Base-by-base conservation (phyloP, 768 basidiomycete genomes). In the Suillus paluster region DNA sequence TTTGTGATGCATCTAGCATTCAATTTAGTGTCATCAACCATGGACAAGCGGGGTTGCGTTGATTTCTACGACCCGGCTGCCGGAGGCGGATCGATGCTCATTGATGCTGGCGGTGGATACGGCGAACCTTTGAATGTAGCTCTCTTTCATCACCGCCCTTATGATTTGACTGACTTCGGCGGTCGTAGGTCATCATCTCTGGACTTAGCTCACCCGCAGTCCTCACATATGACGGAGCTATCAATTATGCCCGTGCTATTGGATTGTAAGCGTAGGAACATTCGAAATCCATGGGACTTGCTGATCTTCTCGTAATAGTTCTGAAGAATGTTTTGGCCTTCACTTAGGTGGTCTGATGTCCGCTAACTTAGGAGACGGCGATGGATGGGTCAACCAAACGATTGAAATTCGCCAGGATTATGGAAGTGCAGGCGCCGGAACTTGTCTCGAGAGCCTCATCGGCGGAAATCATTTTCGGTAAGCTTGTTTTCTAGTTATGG, bases 191-290 rank as follows among this genome's bases (percentile, higher is more conserved):
- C 50, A 89, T 91, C 64, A 82, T 91, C 59, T 91, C 89, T 2
- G 87, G 83, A 0, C 66, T 80, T 45, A 90, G 88, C 67, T 87
- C 86, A 9, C 74, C 84, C 0, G 75, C 23, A 0, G 84, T 90
- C 17, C 80, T 89, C 57, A 86, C 83, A 0, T 79, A 86, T 58
- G 64, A 72, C 30, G 88, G 88, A 0, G 69, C 89, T 54, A 46
- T 86, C 49, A 88, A 87, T 66, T 90, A 79, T 67, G 88, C 86
- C 0, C 78, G 72, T 38, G 82, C 87, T 5, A 82, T 89, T 58
- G 87, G 86, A 17, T 89, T 88, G 88, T 89, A 66, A 64, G 82
- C 74, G 15, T 27, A 46, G 12, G 34, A 57, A 42, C 6, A 33
- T 15, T 42, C 15, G 30, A 23, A 50, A 11, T 8, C 34, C 4